Evolutionary conservation across 148 eudicot species (phyloP), one percentile per base, ranked within the genome.

Genomic region (Dianthus caryophyllus): DNA sequence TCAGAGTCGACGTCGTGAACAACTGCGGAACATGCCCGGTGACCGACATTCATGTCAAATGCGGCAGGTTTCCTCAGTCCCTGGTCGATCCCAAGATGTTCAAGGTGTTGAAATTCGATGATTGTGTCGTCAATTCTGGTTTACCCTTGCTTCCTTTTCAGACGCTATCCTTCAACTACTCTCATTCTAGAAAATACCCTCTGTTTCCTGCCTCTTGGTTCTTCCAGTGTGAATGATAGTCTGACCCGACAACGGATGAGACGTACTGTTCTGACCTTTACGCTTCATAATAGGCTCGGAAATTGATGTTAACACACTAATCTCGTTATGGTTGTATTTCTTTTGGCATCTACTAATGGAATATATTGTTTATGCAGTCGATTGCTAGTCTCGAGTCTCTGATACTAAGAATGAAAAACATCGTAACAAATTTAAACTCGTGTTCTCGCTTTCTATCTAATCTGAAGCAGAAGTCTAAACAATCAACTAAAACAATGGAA

Each of bases 21-120:
- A 73, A 66, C 53, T 73, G 76, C 13, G 71, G 66, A n/a, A 73
- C 71, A 4, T 73, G 71, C 9, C 76, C 71, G 0, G 66, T 73
- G 21, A 73, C 69, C 9, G 66, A 73, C 27, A 61, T 73, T 17
- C 76, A 66, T 66, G 44, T 66, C 26, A 73, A 73, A 61, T 73
- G 76, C 25, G 76, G 76, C 24, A 58, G 30, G 10, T 73, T 73
- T 9, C 49, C 71, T 9, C 76, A 66, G 48, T 16, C 25, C 10
- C 21, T 65, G 29, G 76, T 66, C 41, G 27, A 66, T 46, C 76
- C 71, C 0, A 47, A 57, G 49, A 15, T 66, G 58, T 49, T 73
- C 0, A 65, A 57, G 63, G 76, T 66, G 21, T 58, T 73, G 65
- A 73, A 73, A 15, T 47, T 57, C 47, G 71, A 73, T 58, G 76